Conservation (phyloP, 768 basidiomycete species). For the Suillus plorans region DNA sequence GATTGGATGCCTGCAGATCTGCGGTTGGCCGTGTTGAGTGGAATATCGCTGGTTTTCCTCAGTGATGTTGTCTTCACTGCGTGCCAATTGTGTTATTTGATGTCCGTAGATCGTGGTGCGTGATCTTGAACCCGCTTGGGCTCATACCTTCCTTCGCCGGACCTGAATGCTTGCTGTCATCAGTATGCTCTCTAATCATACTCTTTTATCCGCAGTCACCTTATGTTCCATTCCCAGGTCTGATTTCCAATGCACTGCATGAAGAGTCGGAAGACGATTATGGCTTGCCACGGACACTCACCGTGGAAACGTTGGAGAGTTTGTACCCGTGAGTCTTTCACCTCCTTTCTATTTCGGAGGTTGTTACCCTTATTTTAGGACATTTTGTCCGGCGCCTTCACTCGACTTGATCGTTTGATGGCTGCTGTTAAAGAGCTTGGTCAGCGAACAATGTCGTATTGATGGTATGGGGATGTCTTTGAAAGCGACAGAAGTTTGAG, state of each 20-base stretch:
- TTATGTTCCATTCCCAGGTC: constrained; percentile 41
- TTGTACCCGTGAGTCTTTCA: constrained; percentile 64
- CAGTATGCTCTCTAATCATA: constrained; percentile 40
- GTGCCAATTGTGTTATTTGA: constrained; percentile 67
- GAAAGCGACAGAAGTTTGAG: background rate
- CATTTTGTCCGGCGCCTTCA: constrained; percentile 71
- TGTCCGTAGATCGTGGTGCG: constrained; percentile 56
- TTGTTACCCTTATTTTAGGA: constrained; percentile 35
- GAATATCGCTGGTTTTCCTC: too few species aligned
- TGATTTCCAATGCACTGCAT: constrained; percentile 74
- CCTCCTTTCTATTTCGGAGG: constrained; percentile 5
- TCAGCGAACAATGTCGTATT: constrained; percentile 88
- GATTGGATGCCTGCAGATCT: constrained; percentile 42
- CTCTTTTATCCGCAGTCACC: background rate
- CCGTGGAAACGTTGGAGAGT: constrained; percentile 69
- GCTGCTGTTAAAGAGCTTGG: too few species aligned
- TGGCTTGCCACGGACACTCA: constrained; percentile 68
- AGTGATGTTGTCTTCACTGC: constrained; percentile 20
- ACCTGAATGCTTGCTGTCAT: constrained; percentile 79
- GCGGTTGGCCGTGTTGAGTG: constrained; percentile 43
- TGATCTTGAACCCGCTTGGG: constrained; percentile 76
- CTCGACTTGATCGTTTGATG: constrained; percentile 75
- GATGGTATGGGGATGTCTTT: constrained; percentile 54
- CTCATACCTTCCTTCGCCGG: constrained; percentile 69
- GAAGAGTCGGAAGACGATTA: constrained; percentile 73